phyloP scores from a whole-genome alignment of 768 basidiomycete species.

The Amanita muscaria region DNA sequence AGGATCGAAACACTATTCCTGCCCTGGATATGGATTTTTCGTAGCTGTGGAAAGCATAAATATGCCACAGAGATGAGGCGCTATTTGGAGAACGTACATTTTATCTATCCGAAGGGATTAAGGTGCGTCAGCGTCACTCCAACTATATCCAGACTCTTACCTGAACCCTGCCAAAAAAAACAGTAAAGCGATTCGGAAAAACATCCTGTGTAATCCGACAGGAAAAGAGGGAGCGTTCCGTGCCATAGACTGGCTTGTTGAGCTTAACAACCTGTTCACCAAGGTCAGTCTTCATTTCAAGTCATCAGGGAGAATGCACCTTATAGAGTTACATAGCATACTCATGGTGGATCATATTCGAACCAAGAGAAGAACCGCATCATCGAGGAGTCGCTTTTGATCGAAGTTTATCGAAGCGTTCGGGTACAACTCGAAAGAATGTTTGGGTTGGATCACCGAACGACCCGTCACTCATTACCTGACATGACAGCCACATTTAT shows the following conservation, averaged over 20 bases:
- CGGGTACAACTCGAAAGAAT: background rate
- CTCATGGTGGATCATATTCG: background rate
- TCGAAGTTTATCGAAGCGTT: background rate
- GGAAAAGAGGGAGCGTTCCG: slow-evolving; percentile 3
- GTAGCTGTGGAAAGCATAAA: slow-evolving; percentile 12
- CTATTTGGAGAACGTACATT: slow-evolving; percentile 11
- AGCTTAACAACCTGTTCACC: slow-evolving; percentile 4
- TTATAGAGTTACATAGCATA: background rate
- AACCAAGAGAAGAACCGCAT: background rate
- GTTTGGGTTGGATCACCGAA: background rate
- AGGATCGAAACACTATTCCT: slow-evolving; percentile 7
- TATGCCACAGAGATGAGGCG: slow-evolving; percentile 11
- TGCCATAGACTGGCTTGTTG: too few relatives aligned
- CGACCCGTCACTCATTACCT: background rate
- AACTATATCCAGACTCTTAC: background rate
- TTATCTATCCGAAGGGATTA: slow-evolving; percentile 8
- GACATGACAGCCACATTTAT: slow-evolving; percentile 1
- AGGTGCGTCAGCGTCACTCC: background rate
- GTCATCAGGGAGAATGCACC: background rate
- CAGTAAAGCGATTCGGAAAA: slow-evolving; percentile 3
- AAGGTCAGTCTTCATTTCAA: slow-evolving; percentile 2
- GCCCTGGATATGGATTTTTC: slow-evolving; percentile 13
- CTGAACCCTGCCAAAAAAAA: too few relatives aligned
- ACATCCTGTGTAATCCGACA: slow-evolving; percentile 1
- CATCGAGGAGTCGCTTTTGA: slow-evolving; percentile 1